These are phyloP conservation scores for Zoysia matrella DNA, from an alignment of 202 grass and related monocot genomes.

Conservation along the genomic window DNA sequence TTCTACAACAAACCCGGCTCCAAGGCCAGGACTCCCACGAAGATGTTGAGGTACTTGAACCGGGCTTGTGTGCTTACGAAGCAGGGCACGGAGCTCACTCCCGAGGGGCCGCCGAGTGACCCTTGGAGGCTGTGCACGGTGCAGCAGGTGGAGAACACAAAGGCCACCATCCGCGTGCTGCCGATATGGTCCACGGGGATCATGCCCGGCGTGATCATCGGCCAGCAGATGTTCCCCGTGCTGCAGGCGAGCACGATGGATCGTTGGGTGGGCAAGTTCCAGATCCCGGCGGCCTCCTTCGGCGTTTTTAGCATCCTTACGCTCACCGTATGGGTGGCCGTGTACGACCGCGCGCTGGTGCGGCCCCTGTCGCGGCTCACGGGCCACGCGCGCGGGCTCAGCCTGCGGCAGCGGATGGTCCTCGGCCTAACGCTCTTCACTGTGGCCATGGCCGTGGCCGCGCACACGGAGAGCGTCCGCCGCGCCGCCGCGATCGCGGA, in stretches of 20 bases:
- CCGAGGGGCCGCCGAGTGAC: slow-evolving; percentile 38
- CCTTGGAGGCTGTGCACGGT: slow-evolving; percentile 67
- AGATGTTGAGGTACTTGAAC: slow-evolving; percentile 52
- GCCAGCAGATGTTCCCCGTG: slow-evolving; percentile 54
- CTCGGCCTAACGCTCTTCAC: slow-evolving; percentile 42
- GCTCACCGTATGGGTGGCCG: slow-evolving; percentile 65
- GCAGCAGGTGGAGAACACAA: slow-evolving; percentile 64
- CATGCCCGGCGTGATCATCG: slow-evolving; percentile 55
- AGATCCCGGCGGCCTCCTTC: slow-evolving; percentile 54
- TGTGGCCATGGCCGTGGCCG: slow-evolving; percentile 50
- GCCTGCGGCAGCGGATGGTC: slow-evolving; percentile 62
- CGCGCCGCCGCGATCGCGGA: slow-evolving; percentile 46
- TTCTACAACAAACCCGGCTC: slow-evolving; percentile 41
- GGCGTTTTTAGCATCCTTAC: slow-evolving; percentile 59
- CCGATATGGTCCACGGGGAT: slow-evolving; percentile 73
- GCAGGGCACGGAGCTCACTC: slow-evolving; percentile 34
- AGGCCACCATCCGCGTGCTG: slow-evolving; percentile 62
- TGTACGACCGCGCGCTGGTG: slow-evolving; percentile 71
- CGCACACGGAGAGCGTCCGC: slow-evolving; percentile 44
- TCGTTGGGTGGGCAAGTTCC: slow-evolving; percentile 37
- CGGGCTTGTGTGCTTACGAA: slow-evolving; percentile 57
- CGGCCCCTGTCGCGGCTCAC: slow-evolving; percentile 53
- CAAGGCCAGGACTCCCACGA: slow-evolving; percentile 45
- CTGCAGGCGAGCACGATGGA: slow-evolving; percentile 64
- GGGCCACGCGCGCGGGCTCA: slow-evolving; percentile 56